Base-by-base conservation (phyloP, 164 flowering plant species). In the Sextonia rubra region DNA sequence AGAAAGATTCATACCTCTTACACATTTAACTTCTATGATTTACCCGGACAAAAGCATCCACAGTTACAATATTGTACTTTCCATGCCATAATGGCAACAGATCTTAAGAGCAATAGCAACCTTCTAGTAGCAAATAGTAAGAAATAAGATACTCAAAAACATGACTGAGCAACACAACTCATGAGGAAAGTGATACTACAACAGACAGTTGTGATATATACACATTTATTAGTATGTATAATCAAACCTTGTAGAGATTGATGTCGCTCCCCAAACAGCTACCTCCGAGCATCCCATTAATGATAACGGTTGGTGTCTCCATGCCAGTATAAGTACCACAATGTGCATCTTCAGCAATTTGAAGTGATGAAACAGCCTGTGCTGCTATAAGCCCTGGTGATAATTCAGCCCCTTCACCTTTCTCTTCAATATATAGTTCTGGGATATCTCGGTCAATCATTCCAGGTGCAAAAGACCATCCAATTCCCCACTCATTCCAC, bases 281-380 rank as follows among this genome's bases (percentile, higher is more conserved):
- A 84, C 72, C 83, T 79, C 77, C 85, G 60, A 85, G 69, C 82
- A 87, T 81, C 68, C 85, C 58, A 73, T 87, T 80, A 69, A 87
- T 69, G 69, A 87, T 76, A 29, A 85, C 75, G 1, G 84, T 74
- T 66, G 55, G 3, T 22, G 55, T 44, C 25, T 37, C 14, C 70
- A 44, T 8, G 44, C 55, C 22, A 23, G 47, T 25, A 64, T 24
- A 64, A n/a, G 32, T 17, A 64, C 85, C 90, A 12, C 77, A 82
- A 25, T 77, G 79, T 9, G 81, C 83, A 76, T 91, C 94, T 66
- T 91, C 97, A 0, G 85, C 87, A 37, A 95, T 95, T 64, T 80
- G 89, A 67, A 95, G 98, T 0, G 99, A 84, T 27, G 97, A 87
- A 75, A 91, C 89, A 74, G 95, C 96, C 73, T 91, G 93, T 37